Percentiles rank a stretch among this genome's conserved stretches.
Evolutionary conservation across 305 asterid genomes (phyloP).

Genomic region (Ilex paraguariensis): DNA sequence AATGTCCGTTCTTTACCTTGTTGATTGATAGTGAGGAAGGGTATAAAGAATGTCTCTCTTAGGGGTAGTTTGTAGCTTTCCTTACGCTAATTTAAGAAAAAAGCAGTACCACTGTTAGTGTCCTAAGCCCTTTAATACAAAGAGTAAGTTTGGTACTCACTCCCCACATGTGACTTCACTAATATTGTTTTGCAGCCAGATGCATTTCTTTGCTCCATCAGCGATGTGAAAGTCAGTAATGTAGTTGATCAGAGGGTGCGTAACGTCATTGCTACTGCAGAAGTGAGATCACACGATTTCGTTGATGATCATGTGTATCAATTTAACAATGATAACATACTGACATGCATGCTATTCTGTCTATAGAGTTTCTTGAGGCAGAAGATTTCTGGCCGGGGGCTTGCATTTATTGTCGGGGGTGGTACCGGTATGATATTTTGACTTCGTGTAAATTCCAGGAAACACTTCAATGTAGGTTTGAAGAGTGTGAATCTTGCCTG

Average conservation of each 20-base stretch:
- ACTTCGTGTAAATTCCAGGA: neutral
- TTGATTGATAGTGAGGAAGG: too few relatives aligned
- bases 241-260: constrained; percentile 83
- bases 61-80: too few relatives aligned
- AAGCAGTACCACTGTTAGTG: too few relatives aligned
- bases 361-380: constrained; percentile 94
- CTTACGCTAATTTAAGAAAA: too few relatives aligned
- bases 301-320: constrained; percentile 10
- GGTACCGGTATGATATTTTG: constrained; percentile 74
- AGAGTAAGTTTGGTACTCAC: too few relatives aligned
- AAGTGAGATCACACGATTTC: constrained; percentile 44
- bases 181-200: constrained; percentile 68
- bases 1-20: too few relatives aligned
- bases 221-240: constrained; percentile 90
- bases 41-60: too few relatives aligned
- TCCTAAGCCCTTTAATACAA: too few relatives aligned
- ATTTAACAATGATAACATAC: constrained; percentile 3
- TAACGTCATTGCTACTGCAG: constrained; percentile 64
- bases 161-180: constrained; percentile 23
- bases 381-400: constrained; percentile 94
- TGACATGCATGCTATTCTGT: constrained; percentile 23
- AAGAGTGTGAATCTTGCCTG: too few relatives aligned
- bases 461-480: neutral
- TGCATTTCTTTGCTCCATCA: constrained; percentile 95
- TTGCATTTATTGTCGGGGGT: constrained; percentile 88